Percentiles rank a stretch among this genome's conserved stretches.
phyloP scores from a whole-genome alignment of 2,329 filamentous ascomycete genomes.

The Drechslerella dactyloides region DNA sequence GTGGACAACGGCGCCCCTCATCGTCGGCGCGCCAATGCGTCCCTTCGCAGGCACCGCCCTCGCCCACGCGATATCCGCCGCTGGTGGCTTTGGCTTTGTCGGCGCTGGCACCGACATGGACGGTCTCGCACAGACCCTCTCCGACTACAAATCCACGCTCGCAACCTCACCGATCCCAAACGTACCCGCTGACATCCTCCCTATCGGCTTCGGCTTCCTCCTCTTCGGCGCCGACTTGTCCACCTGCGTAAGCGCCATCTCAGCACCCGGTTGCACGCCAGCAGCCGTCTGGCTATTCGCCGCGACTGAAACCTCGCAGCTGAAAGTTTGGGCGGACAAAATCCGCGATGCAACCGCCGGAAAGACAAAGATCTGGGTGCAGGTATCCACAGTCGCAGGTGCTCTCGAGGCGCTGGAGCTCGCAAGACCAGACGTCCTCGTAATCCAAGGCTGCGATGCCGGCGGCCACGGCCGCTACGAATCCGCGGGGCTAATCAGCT shows the following conservation, averaged over 20 bases:
- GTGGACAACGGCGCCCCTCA: slow-evolving; percentile 66
- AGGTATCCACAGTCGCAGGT: slow-evolving; percentile 56
- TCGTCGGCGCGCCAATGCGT: slow-evolving; percentile 73
- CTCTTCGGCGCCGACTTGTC: slow-evolving; percentile 60
- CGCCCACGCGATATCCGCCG: slow-evolving; percentile 67
- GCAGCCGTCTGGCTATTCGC: slow-evolving; percentile 63
- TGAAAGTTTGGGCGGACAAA: slow-evolving; percentile 55
- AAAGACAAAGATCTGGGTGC: slow-evolving; percentile 53
- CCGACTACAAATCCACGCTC: slow-evolving; percentile 53
- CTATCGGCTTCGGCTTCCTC: slow-evolving; percentile 62
- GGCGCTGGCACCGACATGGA: slow-evolving; percentile 41
- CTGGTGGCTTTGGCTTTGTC: slow-evolving; percentile 61
- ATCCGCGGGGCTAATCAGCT: slow-evolving; percentile 56
- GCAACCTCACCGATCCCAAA: slow-evolving; percentile 50
- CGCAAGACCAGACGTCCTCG: slow-evolving; percentile 56
- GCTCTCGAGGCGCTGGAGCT: slow-evolving; percentile 54
- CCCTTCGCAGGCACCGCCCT: slow-evolving; percentile 66
- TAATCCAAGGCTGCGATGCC: slow-evolving; percentile 58
- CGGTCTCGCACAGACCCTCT: slow-evolving; percentile 60
- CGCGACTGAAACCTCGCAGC: slow-evolving; percentile 55
- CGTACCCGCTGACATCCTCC: slow-evolving; percentile 55
- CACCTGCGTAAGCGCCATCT: slow-evolving; percentile 51
- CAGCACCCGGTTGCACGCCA: slow-evolving; percentile 53
- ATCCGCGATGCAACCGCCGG: slow-evolving; percentile 51
- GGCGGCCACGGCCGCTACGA: slow-evolving; percentile 58